Conservation (phyloP, 169 alveolate genomes). For the Cryptosporidium ubiquitum region DNA sequence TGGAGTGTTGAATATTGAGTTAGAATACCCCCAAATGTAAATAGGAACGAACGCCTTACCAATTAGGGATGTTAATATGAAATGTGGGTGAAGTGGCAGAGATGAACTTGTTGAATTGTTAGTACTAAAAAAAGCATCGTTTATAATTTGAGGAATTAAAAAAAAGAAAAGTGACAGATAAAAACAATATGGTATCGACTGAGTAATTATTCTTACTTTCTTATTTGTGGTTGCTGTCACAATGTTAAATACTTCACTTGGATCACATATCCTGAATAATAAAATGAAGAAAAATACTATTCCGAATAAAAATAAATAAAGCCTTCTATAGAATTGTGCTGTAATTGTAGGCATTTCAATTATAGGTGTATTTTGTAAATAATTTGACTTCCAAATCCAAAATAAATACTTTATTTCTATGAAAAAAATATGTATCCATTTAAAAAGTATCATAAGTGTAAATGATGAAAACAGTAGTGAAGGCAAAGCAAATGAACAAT, state of each 20-base stretch:
- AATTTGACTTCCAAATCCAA: slow-evolving; percentile 57
- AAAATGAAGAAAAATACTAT: neutral
- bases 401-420: slow-evolving; percentile 30
- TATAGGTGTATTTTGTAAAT: slow-evolving; percentile 2
- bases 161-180: slow-evolving; percentile 41
- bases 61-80: slow-evolving; percentile 34
- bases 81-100: slow-evolving; percentile 68
- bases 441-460: slow-evolving; percentile 36
- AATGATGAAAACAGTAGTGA: slow-evolving; percentile 62
- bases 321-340: slow-evolving; percentile 39
- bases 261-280: slow-evolving; percentile 15
- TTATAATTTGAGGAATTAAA: slow-evolving; percentile 49
- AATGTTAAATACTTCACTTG: neutral
- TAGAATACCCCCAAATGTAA: slow-evolving; percentile 66
- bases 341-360: slow-evolving; percentile 6
- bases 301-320: slow-evolving; percentile 42
- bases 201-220: neutral
- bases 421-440: slow-evolving; percentile 60
- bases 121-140: neutral
- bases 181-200: slow-evolving; percentile 36
- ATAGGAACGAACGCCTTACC: slow-evolving; percentile 71
- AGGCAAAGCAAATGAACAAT: slow-evolving; percentile 33
- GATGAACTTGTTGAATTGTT: neutral
- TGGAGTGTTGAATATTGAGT: slow-evolving; percentile 54
- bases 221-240: neutral